phyloP scores from a whole-genome alignment of 75 land plant species.

The Picea glauca region DNA sequence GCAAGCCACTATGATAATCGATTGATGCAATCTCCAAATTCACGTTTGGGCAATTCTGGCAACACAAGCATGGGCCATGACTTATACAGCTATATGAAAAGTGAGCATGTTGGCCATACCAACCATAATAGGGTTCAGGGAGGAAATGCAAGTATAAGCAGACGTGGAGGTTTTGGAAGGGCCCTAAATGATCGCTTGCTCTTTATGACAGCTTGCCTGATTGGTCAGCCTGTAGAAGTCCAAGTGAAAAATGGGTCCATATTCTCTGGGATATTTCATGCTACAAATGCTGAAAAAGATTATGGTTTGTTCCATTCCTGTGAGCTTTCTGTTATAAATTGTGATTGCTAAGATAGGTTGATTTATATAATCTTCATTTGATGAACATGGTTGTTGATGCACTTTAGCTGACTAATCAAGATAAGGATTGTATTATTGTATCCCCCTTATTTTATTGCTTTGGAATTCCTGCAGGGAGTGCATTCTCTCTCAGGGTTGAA shows the following conservation, averaged over 20 bases:
- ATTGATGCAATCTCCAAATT: conserved; percentile 31
- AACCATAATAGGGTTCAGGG: not conserved
- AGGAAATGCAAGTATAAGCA: conserved; percentile 18
- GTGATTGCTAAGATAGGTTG: not conserved
- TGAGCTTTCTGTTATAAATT: not conserved
- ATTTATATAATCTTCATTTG: not conserved
- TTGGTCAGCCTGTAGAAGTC: conserved; percentile 88
- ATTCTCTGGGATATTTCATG: conserved; percentile 81
- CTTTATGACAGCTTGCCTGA: conserved; percentile 60
- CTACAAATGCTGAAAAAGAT: conserved; percentile 65
- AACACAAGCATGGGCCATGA: conserved; percentile 21
- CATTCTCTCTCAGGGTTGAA: not conserved
- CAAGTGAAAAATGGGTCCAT: conserved; percentile 84
- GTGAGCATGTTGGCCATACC: not conserved
- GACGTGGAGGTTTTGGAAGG: conserved; percentile 24
- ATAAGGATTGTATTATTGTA: not conserved
- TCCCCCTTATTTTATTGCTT: not conserved
- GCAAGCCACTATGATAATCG: conserved; percentile 41
- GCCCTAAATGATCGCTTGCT: conserved; percentile 61
- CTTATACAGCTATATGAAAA: not conserved
- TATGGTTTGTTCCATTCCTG: conserved; percentile 36
- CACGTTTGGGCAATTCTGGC: conserved; percentile 20
- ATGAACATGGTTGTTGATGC: not conserved
- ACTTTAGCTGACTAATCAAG: not conserved
- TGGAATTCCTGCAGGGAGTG: not conserved